A percentile compares a stretch with the other conserved stretches of the same genome.
Conservation (phyloP, 1,139 yeast species). For the Zygoascus meyerae region DNA sequence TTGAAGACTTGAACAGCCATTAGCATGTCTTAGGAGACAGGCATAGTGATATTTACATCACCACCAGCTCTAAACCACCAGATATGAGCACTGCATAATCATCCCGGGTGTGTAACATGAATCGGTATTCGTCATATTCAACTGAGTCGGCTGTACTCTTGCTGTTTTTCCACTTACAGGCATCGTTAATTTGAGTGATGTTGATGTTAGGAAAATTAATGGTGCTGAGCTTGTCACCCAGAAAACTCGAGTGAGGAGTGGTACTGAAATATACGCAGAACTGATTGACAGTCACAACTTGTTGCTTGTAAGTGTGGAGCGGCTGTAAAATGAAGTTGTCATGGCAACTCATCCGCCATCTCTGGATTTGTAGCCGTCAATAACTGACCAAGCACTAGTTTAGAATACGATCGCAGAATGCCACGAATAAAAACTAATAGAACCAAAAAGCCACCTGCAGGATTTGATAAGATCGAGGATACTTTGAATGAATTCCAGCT, state of each 20-base stretch:
- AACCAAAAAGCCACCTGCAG: slow-evolving; percentile 61
- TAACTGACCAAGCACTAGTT: neutral
- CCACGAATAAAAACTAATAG: slow-evolving; percentile 41
- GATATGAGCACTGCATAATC: too few species aligned
- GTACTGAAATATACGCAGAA: slow-evolving; percentile 9
- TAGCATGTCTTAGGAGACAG: too few species aligned
- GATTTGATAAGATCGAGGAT: slow-evolving; percentile 65
- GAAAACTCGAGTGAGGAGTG: slow-evolving; percentile 9
- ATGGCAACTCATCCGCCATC: too few species aligned
- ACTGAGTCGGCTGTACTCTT: neutral
- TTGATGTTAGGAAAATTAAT: slow-evolving; percentile 7
- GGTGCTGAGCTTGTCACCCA: slow-evolving; percentile 1
- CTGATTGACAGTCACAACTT: slow-evolving; percentile 2
- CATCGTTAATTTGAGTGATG: slow-evolving; percentile 10
- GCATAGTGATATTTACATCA: too few species aligned
- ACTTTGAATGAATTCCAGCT: slow-evolving; percentile 58
- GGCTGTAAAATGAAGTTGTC: too few species aligned
- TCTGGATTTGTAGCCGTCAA: too few species aligned
- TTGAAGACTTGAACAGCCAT: too few species aligned
- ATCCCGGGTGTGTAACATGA: too few species aligned
- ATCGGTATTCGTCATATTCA: too few species aligned
- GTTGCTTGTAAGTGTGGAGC: too few species aligned
- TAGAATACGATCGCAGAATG: slow-evolving; percentile 28
- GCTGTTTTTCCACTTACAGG: slow-evolving; percentile 9
- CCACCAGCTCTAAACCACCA: too few species aligned